Percentiles rank a stretch among this genome's conserved stretches.
These are phyloP conservation scores for Termitomyces sp. DNA, from an alignment of 768 basidiomycete species.

Conservation along the genomic window DNA sequence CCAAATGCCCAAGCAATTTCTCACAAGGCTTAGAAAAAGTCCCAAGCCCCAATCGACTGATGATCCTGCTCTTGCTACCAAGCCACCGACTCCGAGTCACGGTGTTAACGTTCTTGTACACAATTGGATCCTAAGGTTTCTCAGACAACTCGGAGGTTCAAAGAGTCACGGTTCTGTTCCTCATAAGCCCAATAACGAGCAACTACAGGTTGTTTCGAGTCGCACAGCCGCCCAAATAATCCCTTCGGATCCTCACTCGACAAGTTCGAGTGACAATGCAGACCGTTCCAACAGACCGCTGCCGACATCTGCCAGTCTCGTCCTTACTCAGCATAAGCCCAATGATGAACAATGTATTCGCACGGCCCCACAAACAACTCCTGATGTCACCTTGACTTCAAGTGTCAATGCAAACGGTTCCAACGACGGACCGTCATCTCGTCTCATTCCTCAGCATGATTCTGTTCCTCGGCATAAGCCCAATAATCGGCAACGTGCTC, in stretches of 20 bases:
- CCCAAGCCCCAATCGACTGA: background rate
- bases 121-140: background rate
- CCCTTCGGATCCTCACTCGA: no score
- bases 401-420: background rate
- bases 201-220: no score
- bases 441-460: no score
- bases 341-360: background rate
- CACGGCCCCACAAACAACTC: background rate
- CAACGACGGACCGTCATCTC: background rate
- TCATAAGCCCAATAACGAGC: no score
- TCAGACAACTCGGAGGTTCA: background rate
- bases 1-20: background rate
- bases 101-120: background rate
- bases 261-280: no score
- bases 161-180: no score
- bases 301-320: no score
- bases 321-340: background rate
- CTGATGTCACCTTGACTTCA: background rate
- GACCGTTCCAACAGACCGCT: no score
- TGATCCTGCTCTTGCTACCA: background rate
- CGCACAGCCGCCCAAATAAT: no score
- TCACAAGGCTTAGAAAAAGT: background rate
- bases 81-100: background rate
- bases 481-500: no score
- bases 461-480: no score